These are phyloP conservation scores for Arthrinium puccinioides DNA, from an alignment of 2,329 filamentous ascomycete genomes.

Conservation along the genomic window DNA sequence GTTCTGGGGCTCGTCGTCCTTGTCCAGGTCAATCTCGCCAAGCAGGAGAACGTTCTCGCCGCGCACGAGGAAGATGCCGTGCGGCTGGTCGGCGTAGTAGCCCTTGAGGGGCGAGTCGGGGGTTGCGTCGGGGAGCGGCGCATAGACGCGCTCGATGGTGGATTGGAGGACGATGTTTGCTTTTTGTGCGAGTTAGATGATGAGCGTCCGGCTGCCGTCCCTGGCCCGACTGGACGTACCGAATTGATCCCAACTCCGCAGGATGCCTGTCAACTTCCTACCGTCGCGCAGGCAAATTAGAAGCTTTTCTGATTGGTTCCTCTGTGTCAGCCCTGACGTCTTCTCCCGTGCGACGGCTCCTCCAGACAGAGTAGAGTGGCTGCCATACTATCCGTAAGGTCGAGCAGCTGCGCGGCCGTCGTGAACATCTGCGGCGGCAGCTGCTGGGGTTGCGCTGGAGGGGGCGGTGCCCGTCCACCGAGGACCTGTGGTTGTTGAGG, in stretches of 20 bases:
- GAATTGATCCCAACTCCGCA: conserved; percentile 97
- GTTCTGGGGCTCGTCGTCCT: conserved; percentile 77
- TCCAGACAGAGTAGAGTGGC: no score
- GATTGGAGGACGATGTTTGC: conserved; percentile 93
- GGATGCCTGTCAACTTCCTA: conserved; percentile 83
- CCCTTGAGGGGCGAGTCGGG: conserved; percentile 21
- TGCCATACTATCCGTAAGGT: conserved; percentile 89
- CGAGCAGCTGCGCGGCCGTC: conserved; percentile 88
- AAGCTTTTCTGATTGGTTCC: conserved; percentile 75
- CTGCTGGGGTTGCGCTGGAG: conserved; percentile 48
- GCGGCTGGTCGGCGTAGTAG: conserved; percentile 75
- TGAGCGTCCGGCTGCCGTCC: background rate
- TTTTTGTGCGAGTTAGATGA: no score
- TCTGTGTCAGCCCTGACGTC: background rate
- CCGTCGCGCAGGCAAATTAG: conserved; percentile 88
- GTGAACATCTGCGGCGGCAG: conserved; percentile 96
- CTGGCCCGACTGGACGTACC: conserved; percentile 49
- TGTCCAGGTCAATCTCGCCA: conserved; percentile 94
- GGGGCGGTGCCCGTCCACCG: conserved; percentile 16
- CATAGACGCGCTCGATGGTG: conserved; percentile 81
- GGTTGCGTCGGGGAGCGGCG: conserved; percentile 22
- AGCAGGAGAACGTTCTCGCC: conserved; percentile 96
- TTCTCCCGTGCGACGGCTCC: no score
- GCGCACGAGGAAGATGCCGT: conserved; percentile 84
- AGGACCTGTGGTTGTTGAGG: conserved; percentile 19